Percentiles rank a stretch among this genome's conserved stretches.
These are phyloP conservation scores for Cytospora paraplurivora DNA, from an alignment of 2,329 filamentous ascomycete genomes.

Conservation along the genomic window DNA sequence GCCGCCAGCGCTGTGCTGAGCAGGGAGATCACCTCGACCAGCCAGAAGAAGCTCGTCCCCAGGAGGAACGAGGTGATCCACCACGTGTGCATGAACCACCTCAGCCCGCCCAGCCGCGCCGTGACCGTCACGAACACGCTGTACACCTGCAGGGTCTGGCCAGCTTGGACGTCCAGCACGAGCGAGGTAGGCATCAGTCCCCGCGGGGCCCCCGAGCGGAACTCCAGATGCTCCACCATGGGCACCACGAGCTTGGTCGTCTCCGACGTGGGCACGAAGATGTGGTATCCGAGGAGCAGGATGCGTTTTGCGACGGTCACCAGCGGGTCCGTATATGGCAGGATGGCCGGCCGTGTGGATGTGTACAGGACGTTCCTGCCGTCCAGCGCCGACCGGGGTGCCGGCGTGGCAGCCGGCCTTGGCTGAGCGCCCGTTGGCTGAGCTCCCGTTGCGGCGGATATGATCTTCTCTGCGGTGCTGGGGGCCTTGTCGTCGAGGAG, in stretches of 20 bases:
- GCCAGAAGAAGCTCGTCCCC: constrained; percentile 76
- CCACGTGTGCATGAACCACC: constrained; percentile 87
- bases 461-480: constrained; percentile 8
- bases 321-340: constrained; percentile 76
- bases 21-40: constrained; percentile 69
- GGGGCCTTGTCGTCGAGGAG: constrained; percentile 55
- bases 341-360: constrained; percentile 72
- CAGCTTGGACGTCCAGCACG: constrained; percentile 68
- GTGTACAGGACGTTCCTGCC: constrained; percentile 54
- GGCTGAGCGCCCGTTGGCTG: constrained; percentile 32
- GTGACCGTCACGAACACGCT: constrained; percentile 66
- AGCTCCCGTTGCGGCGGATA: not conserved
- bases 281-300: constrained; percentile 67
- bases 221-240: constrained; percentile 74
- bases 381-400: constrained; percentile 40
- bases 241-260: constrained; percentile 63
- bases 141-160: constrained; percentile 76
- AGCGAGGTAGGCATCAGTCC: constrained; percentile 47
- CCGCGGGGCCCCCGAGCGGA: constrained; percentile 45
- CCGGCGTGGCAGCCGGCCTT: constrained; percentile 29
- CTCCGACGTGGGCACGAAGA: constrained; percentile 67
- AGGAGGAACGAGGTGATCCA: constrained; percentile 68
- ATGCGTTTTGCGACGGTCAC: constrained; percentile 63
- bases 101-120: constrained; percentile 74
- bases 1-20: constrained; percentile 45